These are phyloP conservation scores for Coemansia sp. DNA, from an alignment of 192 early-diverging fungal genomes.

Conservation along the genomic window DNA sequence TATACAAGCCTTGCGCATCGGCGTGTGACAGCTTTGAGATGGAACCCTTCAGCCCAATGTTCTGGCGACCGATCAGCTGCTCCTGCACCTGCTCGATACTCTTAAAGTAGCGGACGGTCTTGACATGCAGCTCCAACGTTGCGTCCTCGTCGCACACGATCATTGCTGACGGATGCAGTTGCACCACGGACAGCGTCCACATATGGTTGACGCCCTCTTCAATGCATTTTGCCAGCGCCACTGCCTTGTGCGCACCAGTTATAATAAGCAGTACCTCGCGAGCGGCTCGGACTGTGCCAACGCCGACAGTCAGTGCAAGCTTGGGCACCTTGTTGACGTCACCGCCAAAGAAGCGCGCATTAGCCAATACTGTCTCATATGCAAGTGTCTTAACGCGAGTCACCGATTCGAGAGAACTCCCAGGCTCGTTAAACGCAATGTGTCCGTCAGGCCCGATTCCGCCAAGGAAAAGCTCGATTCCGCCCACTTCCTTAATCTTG, in stretches of 20 bases:
- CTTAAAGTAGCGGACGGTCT: constrained; percentile 88
- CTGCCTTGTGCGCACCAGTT: constrained; percentile 82
- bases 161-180: constrained; percentile 77
- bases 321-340: constrained; percentile 86
- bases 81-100: constrained; percentile 82
- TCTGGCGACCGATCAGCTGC: constrained; percentile 70
- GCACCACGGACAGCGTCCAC: constrained; percentile 86
- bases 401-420: constrained; percentile 74
- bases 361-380: constrained; percentile 86
- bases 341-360: constrained; percentile 82
- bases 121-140: constrained; percentile 83
- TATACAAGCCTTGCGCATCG: background rate
- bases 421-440: constrained; percentile 90
- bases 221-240: constrained; percentile 82
- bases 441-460: constrained; percentile 89
- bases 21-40: constrained; percentile 36
- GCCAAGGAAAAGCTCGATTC: constrained; percentile 84
- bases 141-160: constrained; percentile 89
- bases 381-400: constrained; percentile 87
- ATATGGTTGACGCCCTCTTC: constrained; percentile 86
- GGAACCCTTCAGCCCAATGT: constrained; percentile 68
- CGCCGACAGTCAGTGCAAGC: constrained; percentile 84
- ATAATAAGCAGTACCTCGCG: constrained; percentile 83
- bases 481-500: constrained; percentile 72
- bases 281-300: constrained; percentile 83